Base-by-base conservation (phyloP, 1,139 yeast species). In the Saccharomyces hybrid region DNA sequence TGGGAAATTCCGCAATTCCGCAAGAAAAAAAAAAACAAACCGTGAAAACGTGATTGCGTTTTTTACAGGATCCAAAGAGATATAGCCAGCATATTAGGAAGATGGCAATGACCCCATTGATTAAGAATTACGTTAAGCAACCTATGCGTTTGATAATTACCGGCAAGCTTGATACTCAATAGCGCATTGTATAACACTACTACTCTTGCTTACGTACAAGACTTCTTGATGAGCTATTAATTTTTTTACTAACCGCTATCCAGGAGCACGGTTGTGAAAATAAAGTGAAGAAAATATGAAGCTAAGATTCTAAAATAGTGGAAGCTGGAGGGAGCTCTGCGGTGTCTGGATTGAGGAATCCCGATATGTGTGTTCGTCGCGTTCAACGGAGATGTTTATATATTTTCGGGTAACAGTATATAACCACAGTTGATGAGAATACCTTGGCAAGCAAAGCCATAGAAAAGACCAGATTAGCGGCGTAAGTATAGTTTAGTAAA, bases 1-100 rank as follows among this genome's bases (percentile, higher is more conserved):
- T 38, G 42, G 42, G 42, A 38, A 38, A 38, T 38, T 38, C 42
- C 42, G 42, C 42, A 38, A 38, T 38, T 38, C 42, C 42, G 42
- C 42, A 38, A 38, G 42, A 19, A 38, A 38, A 38, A 38, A 38
- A 38, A 38, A 38, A 13, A 19, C 23, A 19, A 38, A 38, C 2
- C 19, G 42, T 38, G 42, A 38, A 38, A 38, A 38, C 42, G 42
- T 38, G 42, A 38, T 38, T 14, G 42, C 42, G 11, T 38, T 38
- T 38, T 38, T 16, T 38, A 38, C 42, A 38, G 42, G 25, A 19
- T 38, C 42, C 42, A 16, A 38, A 38, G 11, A 38, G 42, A 38
- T 4, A 38, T 38, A 14, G 8, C n/a, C 42, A 38, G 42, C 42
- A 38, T 14, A 8, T 11, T 38, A 19, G 9, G 11, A 13, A 38